Evolutionary conservation across 148 eudicot genomes (phyloP).

Genomic region (Vaccinium darrowii): DNA sequence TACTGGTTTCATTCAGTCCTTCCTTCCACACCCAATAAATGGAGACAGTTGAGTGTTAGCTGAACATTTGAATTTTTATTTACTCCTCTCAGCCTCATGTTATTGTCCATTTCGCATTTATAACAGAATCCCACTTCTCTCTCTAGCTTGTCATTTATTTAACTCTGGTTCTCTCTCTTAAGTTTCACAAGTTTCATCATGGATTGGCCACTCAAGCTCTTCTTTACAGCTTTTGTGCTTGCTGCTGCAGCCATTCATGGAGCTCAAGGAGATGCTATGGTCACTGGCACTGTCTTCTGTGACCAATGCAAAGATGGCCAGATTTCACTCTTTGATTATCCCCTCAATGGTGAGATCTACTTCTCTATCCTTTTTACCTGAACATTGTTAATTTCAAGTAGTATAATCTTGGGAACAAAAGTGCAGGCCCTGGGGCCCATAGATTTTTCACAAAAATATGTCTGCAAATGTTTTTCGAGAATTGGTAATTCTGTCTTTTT

Average conservation of each 20-base stretch:
- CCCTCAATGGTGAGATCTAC: constrained; percentile 52
- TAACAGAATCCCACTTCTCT: not conserved
- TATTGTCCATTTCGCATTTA: not conserved
- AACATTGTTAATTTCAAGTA: not conserved
- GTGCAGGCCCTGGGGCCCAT: not conserved
- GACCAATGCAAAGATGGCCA: constrained; percentile 97
- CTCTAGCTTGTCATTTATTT: not conserved
- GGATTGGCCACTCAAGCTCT: constrained; percentile 34
- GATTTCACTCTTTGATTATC: constrained; percentile 76
- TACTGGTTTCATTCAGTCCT: not conserved
- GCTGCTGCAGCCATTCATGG: constrained; percentile 49
- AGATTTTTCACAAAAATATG: not conserved
- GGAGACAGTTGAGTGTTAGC: constrained; percentile 37
- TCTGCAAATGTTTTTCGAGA: not conserved
- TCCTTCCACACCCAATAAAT: constrained; percentile 24
- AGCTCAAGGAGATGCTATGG: constrained; percentile 54
- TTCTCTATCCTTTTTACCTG: not conserved
- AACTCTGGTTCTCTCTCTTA: not conserved
- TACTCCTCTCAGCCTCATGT: not conserved
- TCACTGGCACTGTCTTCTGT: constrained; percentile 82
- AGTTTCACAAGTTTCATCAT: constrained; percentile 31
- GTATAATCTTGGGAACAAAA: not conserved
- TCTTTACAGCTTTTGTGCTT: constrained; percentile 28
- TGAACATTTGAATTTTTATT: not conserved
- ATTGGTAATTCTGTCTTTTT: not conserved